Evolutionary conservation across 768 basidiomycete genomes (phyloP).

Genomic region (Crassisporium funariophilum): DNA sequence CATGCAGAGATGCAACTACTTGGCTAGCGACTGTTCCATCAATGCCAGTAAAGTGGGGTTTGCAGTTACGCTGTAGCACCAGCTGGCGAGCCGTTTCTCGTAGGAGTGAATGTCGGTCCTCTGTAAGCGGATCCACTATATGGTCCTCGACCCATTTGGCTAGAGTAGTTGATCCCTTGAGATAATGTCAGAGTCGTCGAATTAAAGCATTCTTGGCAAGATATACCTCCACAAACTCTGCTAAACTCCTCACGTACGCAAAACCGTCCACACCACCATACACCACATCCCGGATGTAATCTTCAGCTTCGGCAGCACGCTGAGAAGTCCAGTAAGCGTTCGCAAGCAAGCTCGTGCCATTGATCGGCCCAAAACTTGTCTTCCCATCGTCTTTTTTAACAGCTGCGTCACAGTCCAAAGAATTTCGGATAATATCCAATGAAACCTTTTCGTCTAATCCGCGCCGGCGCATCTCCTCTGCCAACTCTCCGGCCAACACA

Average conservation of each 20-base stretch:
- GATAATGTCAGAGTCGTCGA: too few relatives aligned
- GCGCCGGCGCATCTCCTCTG: conserved; percentile 44
- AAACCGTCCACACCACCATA: conserved; percentile 79
- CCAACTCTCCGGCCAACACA: conserved; percentile 47
- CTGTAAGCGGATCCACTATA: conserved; percentile 49
- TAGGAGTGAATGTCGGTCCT: conserved; percentile 47
- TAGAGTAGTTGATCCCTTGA: conserved; percentile 31
- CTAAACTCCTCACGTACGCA: conserved; percentile 76
- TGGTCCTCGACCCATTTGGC: conserved; percentile 44
- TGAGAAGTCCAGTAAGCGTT: conserved; percentile 51
- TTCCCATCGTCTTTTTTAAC: conserved; percentile 14
- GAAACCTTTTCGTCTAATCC: background rate
- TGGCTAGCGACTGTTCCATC: conserved; percentile 32
- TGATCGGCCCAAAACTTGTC: background rate
- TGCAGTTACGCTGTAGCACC: conserved; percentile 10
- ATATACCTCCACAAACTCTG: conserved; percentile 59
- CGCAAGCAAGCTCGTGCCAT: conserved; percentile 18
- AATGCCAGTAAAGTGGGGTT: conserved; percentile 1
- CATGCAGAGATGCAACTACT: conserved; percentile 41
- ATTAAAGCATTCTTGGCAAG: too few relatives aligned
- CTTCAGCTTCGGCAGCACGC: conserved; percentile 57
- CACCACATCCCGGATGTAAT: conserved; percentile 71
- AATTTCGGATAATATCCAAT: conserved; percentile 38
- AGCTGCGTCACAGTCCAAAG: conserved; percentile 35
- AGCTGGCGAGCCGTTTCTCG: conserved; percentile 38